A percentile compares a stretch with the other conserved stretches of the same genome.
Conservation (phyloP, 75 land plant species). For the Isoetes taiwanensis region DNA sequence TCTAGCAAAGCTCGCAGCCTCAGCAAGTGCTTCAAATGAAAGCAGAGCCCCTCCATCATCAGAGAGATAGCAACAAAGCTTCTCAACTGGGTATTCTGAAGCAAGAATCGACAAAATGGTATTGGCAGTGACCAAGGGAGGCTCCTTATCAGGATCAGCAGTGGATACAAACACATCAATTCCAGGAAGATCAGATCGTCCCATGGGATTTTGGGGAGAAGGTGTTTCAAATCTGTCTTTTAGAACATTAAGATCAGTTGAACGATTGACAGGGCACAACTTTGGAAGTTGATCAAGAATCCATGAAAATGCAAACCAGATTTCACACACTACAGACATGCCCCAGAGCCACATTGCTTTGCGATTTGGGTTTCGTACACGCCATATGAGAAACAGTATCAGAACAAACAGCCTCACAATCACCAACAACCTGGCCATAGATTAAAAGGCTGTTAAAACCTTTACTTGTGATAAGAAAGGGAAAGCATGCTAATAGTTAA, state of each 20-base stretch:
- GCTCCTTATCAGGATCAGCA: constrained; percentile 83
- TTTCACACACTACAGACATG: constrained; percentile 48
- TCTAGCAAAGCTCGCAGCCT: constrained; percentile 2
- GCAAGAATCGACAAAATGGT: constrained; percentile 74
- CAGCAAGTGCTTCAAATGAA: not conserved
- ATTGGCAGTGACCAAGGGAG: constrained; percentile 68
- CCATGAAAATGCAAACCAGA: constrained; percentile 94
- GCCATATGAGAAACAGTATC: constrained; percentile 7
- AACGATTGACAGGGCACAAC: constrained; percentile 56
- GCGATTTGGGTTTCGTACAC: constrained; percentile 9
- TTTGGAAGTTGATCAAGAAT: constrained; percentile 87
- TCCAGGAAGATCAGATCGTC: constrained; percentile 72
- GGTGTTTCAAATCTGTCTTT: constrained; percentile 59
- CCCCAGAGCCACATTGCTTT: constrained; percentile 43
- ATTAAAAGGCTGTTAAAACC: not conserved
- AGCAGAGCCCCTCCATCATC: constrained; percentile 6
- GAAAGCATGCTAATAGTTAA: not conserved
- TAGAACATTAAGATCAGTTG: constrained; percentile 50
- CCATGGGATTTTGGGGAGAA: constrained; percentile 43
- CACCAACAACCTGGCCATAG: constrained; percentile 6
- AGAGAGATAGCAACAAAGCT: constrained; percentile 7
- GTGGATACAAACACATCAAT: constrained; percentile 44
- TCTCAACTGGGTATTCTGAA: constrained; percentile 6
- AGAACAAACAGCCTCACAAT: constrained; percentile 4
- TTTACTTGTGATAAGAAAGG: not conserved